Percentiles rank a stretch among this genome's conserved stretches.
phyloP scores from a whole-genome alignment of 2,329 filamentous ascomycete genomes.

The Clarireedia sp. region DNA sequence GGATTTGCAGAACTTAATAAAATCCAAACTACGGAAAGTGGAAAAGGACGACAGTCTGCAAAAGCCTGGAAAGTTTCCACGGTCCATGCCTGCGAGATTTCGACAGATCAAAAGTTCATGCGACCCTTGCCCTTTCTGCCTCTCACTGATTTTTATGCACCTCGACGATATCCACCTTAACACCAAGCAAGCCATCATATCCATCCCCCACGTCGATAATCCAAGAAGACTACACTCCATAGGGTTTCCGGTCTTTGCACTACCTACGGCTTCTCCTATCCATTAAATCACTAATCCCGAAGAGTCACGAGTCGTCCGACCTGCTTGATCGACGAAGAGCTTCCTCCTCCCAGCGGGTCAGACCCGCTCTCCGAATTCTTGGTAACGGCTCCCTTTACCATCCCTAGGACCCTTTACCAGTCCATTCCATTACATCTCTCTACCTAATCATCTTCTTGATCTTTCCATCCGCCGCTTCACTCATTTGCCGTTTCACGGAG shows the following conservation, averaged over 20 bases:
- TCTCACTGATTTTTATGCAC: constrained; percentile 15
- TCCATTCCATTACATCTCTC: constrained; percentile 17
- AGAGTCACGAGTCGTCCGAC: constrained; percentile 7
- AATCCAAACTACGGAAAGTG: constrained; percentile 5
- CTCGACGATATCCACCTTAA: constrained; percentile 12
- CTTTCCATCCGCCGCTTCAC: constrained; percentile 12
- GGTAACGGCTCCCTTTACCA: constrained; percentile 16
- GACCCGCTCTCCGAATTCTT: constrained; percentile 27
- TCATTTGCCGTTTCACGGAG: constrained; percentile 14
- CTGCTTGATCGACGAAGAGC: constrained; percentile 7
- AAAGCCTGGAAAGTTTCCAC: constrained; percentile 2
- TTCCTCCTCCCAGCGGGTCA: constrained; percentile 11
- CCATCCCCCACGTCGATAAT: constrained; percentile 5
- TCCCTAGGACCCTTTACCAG: constrained; percentile 13
- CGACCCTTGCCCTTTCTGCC: constrained; percentile 16
- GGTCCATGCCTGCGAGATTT: constrained; percentile 7
- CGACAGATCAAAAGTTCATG: constrained; percentile 16
- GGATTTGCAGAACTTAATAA: constrained; percentile 12
- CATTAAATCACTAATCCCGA: constrained; percentile 6
- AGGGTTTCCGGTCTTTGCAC: not conserved
- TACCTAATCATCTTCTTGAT: constrained; percentile 12
- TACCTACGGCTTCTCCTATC: constrained; percentile 6
- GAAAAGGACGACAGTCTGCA: not conserved
- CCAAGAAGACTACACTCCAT: not conserved
- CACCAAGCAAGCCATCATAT: constrained; percentile 12